Conservation (phyloP, 768 basidiomycete species). For the Collybia nuda region DNA sequence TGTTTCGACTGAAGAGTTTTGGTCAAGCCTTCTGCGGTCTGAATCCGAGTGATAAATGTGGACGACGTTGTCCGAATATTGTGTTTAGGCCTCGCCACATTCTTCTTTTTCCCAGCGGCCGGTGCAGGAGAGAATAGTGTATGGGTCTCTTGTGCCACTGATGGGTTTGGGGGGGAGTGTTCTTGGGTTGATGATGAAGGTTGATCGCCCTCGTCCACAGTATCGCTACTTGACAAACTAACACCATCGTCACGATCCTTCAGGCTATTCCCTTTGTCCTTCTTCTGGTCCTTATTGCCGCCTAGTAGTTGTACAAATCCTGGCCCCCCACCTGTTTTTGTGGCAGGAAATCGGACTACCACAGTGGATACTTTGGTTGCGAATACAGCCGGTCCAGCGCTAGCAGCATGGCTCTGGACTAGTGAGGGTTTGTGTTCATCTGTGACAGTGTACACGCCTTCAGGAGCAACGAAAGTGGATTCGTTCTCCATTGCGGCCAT, state of each 20-base stretch:
- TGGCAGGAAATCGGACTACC: conserved; percentile 59
- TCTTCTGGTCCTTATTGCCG: conserved; percentile 65
- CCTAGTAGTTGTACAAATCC: conserved; percentile 70
- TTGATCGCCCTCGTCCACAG: conserved; percentile 57
- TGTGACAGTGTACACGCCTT: conserved; percentile 86
- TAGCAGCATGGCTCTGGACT: conserved; percentile 28
- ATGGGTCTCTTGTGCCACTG: conserved; percentile 43
- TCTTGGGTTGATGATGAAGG: conserved; percentile 40
- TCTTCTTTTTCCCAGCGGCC: conserved; percentile 60
- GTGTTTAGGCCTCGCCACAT: conserved; percentile 75
- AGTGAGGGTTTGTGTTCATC: conserved; percentile 78
- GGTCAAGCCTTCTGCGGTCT: conserved; percentile 74
- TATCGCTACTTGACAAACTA: conserved; percentile 83
- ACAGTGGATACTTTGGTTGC: conserved; percentile 66
- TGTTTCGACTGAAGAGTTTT: conserved; percentile 73
- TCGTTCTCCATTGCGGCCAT: conserved; percentile 69
- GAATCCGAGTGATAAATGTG: conserved; percentile 87
- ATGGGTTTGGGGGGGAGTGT: conserved; percentile 30
- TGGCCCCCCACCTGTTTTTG: conserved; percentile 53
- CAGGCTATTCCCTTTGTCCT: conserved; percentile 40
- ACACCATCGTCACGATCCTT: conserved; percentile 65
- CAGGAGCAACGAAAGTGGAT: conserved; percentile 82
- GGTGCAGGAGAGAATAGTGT: conserved; percentile 59
- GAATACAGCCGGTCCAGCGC: conserved; percentile 37
- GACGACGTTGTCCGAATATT: conserved; percentile 90